phyloP scores from a whole-genome alignment of 2,329 filamentous ascomycete species.

The Trichophyton simii region DNA sequence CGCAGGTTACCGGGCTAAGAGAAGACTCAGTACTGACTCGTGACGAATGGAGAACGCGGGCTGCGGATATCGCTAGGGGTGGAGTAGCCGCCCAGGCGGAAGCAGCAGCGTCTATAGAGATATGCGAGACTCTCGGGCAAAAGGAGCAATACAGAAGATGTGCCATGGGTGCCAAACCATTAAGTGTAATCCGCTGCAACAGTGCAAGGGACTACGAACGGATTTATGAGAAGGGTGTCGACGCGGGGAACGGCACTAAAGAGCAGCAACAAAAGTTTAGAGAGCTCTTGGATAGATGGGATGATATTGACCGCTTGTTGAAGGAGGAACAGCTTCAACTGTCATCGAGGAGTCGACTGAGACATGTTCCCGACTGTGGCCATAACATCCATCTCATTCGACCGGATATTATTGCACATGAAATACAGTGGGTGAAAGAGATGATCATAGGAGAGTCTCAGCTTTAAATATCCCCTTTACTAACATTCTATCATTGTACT shows the following conservation, averaged over 20 bases:
- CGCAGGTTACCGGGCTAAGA: conserved; percentile 23
- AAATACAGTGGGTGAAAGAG: conserved; percentile 25
- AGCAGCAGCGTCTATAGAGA: conserved; percentile 13
- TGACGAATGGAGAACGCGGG: conserved; percentile 25
- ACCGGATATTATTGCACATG: conserved; percentile 27
- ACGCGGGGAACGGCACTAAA: conserved; percentile 24
- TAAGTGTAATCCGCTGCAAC: conserved; percentile 28
- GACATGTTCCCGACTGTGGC: conserved; percentile 25
- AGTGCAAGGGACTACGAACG: conserved; percentile 21
- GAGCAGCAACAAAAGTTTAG: conserved; percentile 21
- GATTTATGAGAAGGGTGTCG: conserved; percentile 24
- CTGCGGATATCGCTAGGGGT: conserved; percentile 21
- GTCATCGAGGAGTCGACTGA: conserved; percentile 20
- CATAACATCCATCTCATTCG: conserved; percentile 28
- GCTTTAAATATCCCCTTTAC: neutral
- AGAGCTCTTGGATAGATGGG: conserved; percentile 22
- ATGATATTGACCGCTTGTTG: conserved; percentile 17
- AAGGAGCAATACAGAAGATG: conserved; percentile 23
- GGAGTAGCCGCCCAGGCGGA: conserved; percentile 16
- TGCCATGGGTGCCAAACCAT: conserved; percentile 20
- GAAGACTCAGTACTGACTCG: conserved; percentile 19
- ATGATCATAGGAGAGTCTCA: neutral
- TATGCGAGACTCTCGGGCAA: conserved; percentile 19
- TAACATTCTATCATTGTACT: too few relatives aligned
- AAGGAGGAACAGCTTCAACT: conserved; percentile 24